phyloP scores from a whole-genome alignment of 495 filamentous ascomycete genomes.

The Acidomyces sp. region DNA sequence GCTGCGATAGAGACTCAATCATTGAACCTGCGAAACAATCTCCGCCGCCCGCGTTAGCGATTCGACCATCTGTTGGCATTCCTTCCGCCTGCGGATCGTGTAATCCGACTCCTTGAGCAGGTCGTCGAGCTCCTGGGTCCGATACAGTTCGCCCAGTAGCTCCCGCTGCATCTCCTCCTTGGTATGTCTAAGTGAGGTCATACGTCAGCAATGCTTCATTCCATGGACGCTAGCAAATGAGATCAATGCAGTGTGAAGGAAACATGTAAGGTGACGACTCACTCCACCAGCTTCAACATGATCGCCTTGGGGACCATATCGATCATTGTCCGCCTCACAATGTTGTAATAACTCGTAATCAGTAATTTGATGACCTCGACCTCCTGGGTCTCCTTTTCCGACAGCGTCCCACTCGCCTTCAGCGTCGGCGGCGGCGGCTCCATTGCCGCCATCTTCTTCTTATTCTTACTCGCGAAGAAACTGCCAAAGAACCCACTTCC shows the following conservation, averaged over 20 bases:
- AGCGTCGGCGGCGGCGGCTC: constrained; percentile 83
- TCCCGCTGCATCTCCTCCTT: constrained; percentile 99
- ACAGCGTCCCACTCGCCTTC: constrained; percentile 84
- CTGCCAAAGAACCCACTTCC: constrained; percentile 78
- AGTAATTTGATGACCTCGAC: constrained; percentile 98
- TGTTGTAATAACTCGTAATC: constrained; percentile 94
- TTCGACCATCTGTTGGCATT: constrained; percentile 99
- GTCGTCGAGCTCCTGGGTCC: constrained; percentile 74
- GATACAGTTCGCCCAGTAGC: constrained; percentile 96
- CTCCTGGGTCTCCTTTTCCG: constrained; percentile 83
- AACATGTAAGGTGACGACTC: constrained; percentile 36
- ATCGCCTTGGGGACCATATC: constrained; percentile 99
- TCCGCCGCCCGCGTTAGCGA: constrained; percentile 74
- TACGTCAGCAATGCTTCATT: constrained; percentile 8
- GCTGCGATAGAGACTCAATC: constrained; percentile 21
- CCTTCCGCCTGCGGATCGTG: constrained; percentile 86
- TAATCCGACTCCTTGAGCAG: constrained; percentile 97
- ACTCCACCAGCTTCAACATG: constrained; percentile 94
- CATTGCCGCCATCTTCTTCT: constrained; percentile 99
- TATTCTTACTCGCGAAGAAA: constrained; percentile 96
- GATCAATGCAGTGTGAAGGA: neutral
- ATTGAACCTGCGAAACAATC: constrained; percentile 96
- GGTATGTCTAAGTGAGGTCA: constrained; percentile 49
- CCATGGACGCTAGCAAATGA: too few relatives aligned
- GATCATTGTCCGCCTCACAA: constrained; percentile 95